Evolutionary conservation across 2,329 filamentous ascomycete species (phyloP).

Genomic region (Xylariaceae sp.): DNA sequence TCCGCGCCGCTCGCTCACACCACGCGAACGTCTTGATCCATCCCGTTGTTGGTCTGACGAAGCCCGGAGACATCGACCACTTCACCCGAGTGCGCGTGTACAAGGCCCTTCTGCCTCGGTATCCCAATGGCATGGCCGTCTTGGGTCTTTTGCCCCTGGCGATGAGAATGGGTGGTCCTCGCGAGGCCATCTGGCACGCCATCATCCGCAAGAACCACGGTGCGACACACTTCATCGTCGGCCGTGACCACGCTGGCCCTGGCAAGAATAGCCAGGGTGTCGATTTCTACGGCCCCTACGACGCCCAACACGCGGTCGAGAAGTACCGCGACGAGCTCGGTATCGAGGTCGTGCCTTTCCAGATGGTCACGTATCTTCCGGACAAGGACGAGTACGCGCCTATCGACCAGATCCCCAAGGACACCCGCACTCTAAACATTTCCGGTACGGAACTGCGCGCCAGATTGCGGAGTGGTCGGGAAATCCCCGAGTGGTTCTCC

Average conservation of each 20-base stretch:
- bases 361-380: conserved; percentile 98
- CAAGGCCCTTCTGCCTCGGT: conserved; percentile 90
- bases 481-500: conserved; percentile 99
- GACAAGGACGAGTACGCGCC: conserved; percentile 96
- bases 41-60: conserved; percentile 95
- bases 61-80: conserved; percentile 99
- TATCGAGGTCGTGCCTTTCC: conserved; percentile 98
- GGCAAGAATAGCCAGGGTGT: conserved; percentile 97
- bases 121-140: conserved; percentile 98
- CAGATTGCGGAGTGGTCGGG: conserved; percentile 82
- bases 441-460: conserved; percentile 86
- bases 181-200: conserved; percentile 98
- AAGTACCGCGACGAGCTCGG: conserved; percentile 95
- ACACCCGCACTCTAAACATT: conserved; percentile 81
- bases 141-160: conserved; percentile 90
- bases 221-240: conserved; percentile 98
- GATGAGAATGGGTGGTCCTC: conserved; percentile 98
- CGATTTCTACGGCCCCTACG: conserved; percentile 97
- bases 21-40: conserved; percentile 99
- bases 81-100: conserved; percentile 99
- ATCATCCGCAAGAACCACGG: conserved; percentile 99
- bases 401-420: conserved; percentile 79
- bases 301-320: conserved; percentile 92
- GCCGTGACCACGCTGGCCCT: conserved; percentile 94
- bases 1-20: conserved; percentile 89